A percentile compares a stretch with the other conserved stretches of the same genome.
phyloP scores from a whole-genome alignment of 2,329 filamentous ascomycete genomes.

The Botrytis elliptica region DNA sequence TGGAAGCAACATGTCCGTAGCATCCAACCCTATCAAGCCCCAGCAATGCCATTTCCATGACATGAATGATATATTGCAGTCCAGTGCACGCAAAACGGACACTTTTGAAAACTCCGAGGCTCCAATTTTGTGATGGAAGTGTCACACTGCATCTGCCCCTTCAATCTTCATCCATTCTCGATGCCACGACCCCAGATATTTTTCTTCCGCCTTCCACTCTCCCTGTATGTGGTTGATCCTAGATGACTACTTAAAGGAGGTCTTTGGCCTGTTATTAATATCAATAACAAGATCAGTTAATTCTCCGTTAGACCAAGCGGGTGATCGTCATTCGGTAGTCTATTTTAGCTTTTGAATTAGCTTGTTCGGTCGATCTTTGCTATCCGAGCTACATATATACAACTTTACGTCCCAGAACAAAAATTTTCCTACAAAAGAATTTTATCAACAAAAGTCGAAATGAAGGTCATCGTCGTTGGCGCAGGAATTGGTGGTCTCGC shows the following conservation, averaged over 20 bases:
- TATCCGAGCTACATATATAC: background rate
- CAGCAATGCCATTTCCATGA: background rate
- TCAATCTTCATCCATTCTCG: background rate
- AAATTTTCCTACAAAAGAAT: no score
- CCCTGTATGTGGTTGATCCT: background rate
- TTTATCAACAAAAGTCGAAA: background rate
- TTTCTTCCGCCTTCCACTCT: background rate
- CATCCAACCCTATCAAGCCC: background rate
- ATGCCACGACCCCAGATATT: background rate
- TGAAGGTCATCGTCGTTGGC: constrained; percentile 30
- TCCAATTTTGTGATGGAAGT: background rate
- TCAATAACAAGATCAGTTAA: background rate
- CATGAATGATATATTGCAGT: background rate
- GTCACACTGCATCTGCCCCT: background rate
- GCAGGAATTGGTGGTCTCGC: constrained; percentile 54
- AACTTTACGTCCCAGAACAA: no score
- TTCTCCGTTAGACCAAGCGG: background rate
- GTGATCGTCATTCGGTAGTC: background rate
- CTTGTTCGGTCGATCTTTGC: background rate
- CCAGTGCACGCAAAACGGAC: background rate
- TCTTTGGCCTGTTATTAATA: no score
- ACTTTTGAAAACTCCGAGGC: background rate
- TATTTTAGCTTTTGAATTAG: background rate
- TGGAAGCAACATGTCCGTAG: background rate
- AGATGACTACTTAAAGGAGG: background rate